Evolutionary conservation across 352 stramenopile genomes (phyloP).

Genomic region (Globisporangium camurandrum): DNA sequence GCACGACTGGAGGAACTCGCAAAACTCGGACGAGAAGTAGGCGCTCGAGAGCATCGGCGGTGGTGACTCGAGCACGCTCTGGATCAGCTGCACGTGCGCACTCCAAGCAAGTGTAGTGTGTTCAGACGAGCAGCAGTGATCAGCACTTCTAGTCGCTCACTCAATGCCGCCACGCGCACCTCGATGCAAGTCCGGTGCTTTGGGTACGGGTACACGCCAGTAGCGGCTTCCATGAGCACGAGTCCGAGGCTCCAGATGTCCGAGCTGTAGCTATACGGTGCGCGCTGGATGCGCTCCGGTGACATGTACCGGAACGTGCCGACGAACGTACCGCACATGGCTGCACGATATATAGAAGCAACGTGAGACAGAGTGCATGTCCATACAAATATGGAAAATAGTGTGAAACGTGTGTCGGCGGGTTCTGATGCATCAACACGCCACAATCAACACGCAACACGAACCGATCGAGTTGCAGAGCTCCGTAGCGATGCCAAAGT

Average conservation of each 20-base stretch:
- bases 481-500: slow-evolving; percentile 94
- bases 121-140: background rate
- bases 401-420: too few relatives aligned
- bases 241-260: slow-evolving; percentile 93
- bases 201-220: slow-evolving; percentile 85
- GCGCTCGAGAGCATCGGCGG: slow-evolving; percentile 53
- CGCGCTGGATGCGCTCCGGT: slow-evolving; percentile 85
- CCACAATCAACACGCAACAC: background rate
- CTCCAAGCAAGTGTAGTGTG: background rate
- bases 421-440: too few relatives aligned
- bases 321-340: slow-evolving; percentile 93
- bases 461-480: slow-evolving; percentile 78
- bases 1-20: slow-evolving; percentile 57
- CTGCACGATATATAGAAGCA: too few relatives aligned
- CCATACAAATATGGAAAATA: too few relatives aligned
- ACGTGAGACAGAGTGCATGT: background rate
- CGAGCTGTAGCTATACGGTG: slow-evolving; percentile 84
- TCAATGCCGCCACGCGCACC: slow-evolving; percentile 1
- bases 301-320: slow-evolving; percentile 92
- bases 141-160: background rate
- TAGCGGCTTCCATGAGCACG: slow-evolving; percentile 88
- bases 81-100: slow-evolving; percentile 54
- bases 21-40: slow-evolving; percentile 71
- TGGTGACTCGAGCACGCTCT: slow-evolving; percentile 64
- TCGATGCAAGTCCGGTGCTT: slow-evolving; percentile 80